A percentile compares a stretch with the other conserved stretches of the same genome.
Evolutionary conservation across 345 rosid species (phyloP).

Genomic region (Salix viminalis): DNA sequence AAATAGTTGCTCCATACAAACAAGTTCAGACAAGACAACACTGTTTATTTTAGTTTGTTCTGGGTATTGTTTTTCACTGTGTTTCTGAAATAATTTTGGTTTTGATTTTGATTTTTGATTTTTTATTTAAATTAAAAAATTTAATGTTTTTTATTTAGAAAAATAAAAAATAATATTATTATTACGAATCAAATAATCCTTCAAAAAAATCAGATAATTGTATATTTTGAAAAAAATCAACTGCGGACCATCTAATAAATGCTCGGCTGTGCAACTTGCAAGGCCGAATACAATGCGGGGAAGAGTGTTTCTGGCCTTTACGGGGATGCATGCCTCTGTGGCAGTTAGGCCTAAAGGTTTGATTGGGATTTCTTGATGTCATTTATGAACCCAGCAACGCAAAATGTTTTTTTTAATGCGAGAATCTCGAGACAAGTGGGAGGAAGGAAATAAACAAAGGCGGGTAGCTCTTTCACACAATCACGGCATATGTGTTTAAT

Average conservation of each 20-base stretch:
- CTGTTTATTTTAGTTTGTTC: too few species aligned
- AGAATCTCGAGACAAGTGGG: not conserved
- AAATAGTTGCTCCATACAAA: not conserved
- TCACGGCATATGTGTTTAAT: not conserved
- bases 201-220: too few species aligned
- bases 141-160: too few species aligned
- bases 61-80: too few species aligned
- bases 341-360: not conserved
- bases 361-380: not conserved
- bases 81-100: too few species aligned
- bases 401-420: not conserved
- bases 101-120: too few species aligned
- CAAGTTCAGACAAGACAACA: not conserved
- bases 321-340: not conserved
- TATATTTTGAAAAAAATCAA: too few species aligned
- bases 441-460: not conserved
- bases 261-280: not conserved
- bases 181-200: too few species aligned
- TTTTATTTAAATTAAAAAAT: too few species aligned
- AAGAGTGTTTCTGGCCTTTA: not conserved
- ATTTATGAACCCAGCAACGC: not conserved
- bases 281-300: not conserved
- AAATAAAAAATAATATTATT: too few species aligned
- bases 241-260: not conserved
- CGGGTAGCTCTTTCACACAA: not conserved